Base-by-base conservation (phyloP, 2,329 filamentous ascomycete species). In the Madurella mycetomatis region DNA sequence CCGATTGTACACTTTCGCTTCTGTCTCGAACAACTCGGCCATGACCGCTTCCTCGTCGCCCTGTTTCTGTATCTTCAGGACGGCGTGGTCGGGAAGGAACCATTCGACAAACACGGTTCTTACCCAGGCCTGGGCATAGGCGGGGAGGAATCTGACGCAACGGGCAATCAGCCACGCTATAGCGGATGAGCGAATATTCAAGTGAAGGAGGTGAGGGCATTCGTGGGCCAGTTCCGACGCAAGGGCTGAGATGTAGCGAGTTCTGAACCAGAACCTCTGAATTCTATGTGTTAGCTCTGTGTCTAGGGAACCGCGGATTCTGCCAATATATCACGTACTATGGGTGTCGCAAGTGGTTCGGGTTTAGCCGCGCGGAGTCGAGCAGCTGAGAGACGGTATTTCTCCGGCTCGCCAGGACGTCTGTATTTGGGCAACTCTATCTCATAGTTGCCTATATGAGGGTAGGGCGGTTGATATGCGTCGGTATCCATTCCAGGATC, bases 201-300 rank as follows among this genome's bases (percentile, higher is more conserved):
- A 34, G 32, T 16, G n/a, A 4, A 47, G 25, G 18, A 52, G 17
- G 34, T 47, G 45, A 9, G 51, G 44, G 30, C 42, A 37, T 1
- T 42, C n/a, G 44, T 43, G 17, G 51, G 51, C 18, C 16, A 53
- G 34, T 2, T 41, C 18, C 9, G 51, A 37, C 44, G 49, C 13
- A 32, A 25, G 32, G 16, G 41, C 42, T 47, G 42, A 52, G 43
- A 46, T 32, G 43, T 46, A 41, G 19, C 51, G 51, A 17, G 51
- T 53, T 12, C 40, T 37, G 45, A 53, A 25, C 25, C 25, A 25
- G 7, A 25, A 25, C 4, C 25, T 25, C 25, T 25, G 3, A 25
- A 25, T 25, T 25, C 25, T 25, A 25, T 3, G 3, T 25, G 25
- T 25, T 25, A 25, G 25, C 25, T 25, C 25, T 25, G 25, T 25